Evolutionary conservation across 495 filamentous ascomycete genomes (phyloP), one percentile per base, ranked within the genome.

Genomic region (Penicillium tannophilum): DNA sequence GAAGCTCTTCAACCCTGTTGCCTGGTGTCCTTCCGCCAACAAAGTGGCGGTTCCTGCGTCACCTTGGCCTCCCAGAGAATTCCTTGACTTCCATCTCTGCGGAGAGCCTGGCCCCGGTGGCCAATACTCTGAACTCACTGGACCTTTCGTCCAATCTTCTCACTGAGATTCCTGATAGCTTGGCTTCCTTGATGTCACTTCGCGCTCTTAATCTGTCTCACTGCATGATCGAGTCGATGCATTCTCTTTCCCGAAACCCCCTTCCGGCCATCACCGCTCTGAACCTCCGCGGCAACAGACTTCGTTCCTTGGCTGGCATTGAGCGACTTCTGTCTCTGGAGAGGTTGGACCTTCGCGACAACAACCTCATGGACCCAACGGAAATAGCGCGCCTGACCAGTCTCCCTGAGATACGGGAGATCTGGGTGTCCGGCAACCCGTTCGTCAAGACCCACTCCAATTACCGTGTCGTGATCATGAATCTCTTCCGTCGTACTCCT

Each of bases 181-280:
- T 98, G 35, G 86, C 92, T 39, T 87, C 84, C 14, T 77, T 98
- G 47, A 90, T 90, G 33, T 86, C 89, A 20, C 81, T 98, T 23
- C 84, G 91, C 47, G 92, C 94, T 24, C 75, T 98, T 47, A 98
- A 98, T 66, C 79, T 98, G 28, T 93, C 93, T 14, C 87, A 92
- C 66, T 97, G 94, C 81, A 97, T 98, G 93, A 96, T 98, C 50
- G 91, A 94, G 54, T 95, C 92, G 33, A 77, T 98, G 56, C 92
- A 95, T 63, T 96, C 93, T 4, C 78, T 98, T 17, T 85, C 86
- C 2, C 84, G 90, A 55, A 92, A 88, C 69, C 93, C 94, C 31
- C 81, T 98, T 4, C 93, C 94, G 16, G 93, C 94, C 48, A 97
- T 98, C 60, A 93, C 89, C 4, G 91, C 91, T 20, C 81, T 98